Evolutionary conservation across 225 moss, liverwort and hornwort genomes (phyloP).

Genomic region (Anthoceros angustus): DNA sequence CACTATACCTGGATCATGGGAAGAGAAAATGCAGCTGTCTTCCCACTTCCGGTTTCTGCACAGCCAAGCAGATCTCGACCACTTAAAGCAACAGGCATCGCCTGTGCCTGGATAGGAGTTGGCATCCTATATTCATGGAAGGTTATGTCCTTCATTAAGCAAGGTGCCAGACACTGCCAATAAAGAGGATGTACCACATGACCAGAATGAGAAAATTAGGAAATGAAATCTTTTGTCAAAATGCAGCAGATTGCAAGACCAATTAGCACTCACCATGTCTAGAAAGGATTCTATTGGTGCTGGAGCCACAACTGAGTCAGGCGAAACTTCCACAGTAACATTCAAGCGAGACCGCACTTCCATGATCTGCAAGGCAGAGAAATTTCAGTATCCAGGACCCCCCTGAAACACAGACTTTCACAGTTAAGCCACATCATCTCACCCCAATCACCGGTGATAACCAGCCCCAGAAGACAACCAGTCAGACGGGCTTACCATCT

Average conservation of each 20-base stretch:
- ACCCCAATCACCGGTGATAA: no score
- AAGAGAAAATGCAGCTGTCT: constrained; percentile 88
- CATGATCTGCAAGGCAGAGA: constrained; percentile 33
- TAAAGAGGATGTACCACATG: background rate
- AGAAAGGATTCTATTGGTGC: constrained; percentile 93
- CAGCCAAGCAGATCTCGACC: constrained; percentile 86
- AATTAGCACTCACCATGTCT: constrained; percentile 91
- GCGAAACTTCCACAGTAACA: constrained; percentile 83
- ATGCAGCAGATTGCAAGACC: no score
- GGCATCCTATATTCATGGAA: constrained; percentile 91
- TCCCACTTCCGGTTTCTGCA: constrained; percentile 94
- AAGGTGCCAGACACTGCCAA: constrained; percentile 54
- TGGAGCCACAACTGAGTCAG: constrained; percentile 54
- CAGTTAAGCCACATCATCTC: no score
- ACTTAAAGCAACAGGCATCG: constrained; percentile 68
- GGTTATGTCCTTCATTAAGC: constrained; percentile 94
- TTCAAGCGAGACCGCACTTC: constrained; percentile 79
- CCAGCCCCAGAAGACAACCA: no score
- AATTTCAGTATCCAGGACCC: background rate
- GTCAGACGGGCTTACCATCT: no score
- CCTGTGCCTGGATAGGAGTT: constrained; percentile 92
- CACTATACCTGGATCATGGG: constrained; percentile 63
- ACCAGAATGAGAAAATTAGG: no score
- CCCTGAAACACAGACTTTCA: constrained; percentile 6
- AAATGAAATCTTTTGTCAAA: no score